These are phyloP conservation scores for Syzygium jambos DNA, from an alignment of 345 rosid genomes.

Conservation along the genomic window DNA sequence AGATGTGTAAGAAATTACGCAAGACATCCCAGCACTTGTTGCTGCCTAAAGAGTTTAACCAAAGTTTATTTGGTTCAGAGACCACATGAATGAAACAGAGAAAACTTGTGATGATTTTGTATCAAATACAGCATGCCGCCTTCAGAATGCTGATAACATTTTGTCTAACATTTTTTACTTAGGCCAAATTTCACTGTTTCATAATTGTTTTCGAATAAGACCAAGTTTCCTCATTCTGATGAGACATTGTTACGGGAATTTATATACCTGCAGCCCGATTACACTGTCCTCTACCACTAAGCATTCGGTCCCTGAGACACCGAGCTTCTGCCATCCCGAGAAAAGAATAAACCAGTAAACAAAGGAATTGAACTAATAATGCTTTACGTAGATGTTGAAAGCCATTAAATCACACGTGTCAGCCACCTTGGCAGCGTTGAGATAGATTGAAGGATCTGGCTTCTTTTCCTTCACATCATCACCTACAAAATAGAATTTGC, in stretches of 20 bases:
- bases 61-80: neutral
- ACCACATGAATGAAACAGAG: neutral
- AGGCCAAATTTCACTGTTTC: neutral
- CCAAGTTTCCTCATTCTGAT: neutral
- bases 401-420: neutral
- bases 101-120: neutral
- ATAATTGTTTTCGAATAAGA: neutral
- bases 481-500: constrained; percentile 23
- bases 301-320: constrained; percentile 67
- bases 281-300: constrained; percentile 95
- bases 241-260: neutral
- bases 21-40: constrained; percentile 81
- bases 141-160: neutral
- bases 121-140: neutral
- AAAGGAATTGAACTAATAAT: neutral
- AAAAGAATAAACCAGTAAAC: neutral
- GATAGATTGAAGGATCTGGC: constrained; percentile 83
- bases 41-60: constrained; percentile 57
- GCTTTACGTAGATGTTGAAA: neutral
- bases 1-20: constrained; percentile 71
- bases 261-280: constrained; percentile 68
- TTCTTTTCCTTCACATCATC: constrained; percentile 98
- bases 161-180: neutral
- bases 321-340: constrained; percentile 47
- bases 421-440: constrained; percentile 67